These are phyloP conservation scores for Exophiala sp. DNA, from an alignment of 2,329 filamentous ascomycete species.

Conservation along the genomic window DNA sequence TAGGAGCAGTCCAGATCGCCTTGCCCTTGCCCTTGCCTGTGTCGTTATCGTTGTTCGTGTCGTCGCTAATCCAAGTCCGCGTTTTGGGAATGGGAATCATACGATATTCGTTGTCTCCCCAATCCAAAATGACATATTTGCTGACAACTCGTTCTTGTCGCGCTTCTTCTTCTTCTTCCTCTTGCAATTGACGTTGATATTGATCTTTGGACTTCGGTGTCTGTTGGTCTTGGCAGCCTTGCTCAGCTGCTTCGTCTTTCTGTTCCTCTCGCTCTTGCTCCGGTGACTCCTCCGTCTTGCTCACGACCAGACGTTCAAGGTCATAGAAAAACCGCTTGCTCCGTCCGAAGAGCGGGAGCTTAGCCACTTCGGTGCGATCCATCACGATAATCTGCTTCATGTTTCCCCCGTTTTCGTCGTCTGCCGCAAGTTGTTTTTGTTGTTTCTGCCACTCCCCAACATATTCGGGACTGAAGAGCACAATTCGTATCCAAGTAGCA, in stretches of 20 bases:
- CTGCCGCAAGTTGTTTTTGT: not conserved
- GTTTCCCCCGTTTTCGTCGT: not conserved
- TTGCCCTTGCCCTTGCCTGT: not conserved
- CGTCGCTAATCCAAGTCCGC: not conserved
- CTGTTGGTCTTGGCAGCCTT: too few species aligned
- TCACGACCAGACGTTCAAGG: not conserved
- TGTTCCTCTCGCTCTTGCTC: not conserved
- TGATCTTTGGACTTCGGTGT: too few species aligned
- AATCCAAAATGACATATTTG: constrained; percentile 8
- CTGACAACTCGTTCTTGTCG: not conserved
- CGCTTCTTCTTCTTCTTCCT: not conserved
- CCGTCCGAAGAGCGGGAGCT: constrained; percentile 5
- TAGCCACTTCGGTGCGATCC: constrained; percentile 7
- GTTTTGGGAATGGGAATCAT: constrained; percentile 6
- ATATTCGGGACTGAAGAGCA: constrained; percentile 9
- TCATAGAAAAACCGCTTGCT: not conserved
- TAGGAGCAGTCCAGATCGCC: not conserved
- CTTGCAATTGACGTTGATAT: too few species aligned
- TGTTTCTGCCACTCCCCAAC: not conserved
- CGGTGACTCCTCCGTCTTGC: not conserved
- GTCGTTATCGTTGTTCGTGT: not conserved
- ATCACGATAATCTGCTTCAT: constrained; percentile 4
- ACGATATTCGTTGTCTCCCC: constrained; percentile 14
- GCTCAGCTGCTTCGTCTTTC: too few species aligned
- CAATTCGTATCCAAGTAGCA: constrained; percentile 8